A percentile compares a stretch with the other conserved stretches of the same genome.
These are phyloP conservation scores for Arthroderma sp. DNA, from an alignment of 2,329 filamentous ascomycete genomes.

Conservation along the genomic window DNA sequence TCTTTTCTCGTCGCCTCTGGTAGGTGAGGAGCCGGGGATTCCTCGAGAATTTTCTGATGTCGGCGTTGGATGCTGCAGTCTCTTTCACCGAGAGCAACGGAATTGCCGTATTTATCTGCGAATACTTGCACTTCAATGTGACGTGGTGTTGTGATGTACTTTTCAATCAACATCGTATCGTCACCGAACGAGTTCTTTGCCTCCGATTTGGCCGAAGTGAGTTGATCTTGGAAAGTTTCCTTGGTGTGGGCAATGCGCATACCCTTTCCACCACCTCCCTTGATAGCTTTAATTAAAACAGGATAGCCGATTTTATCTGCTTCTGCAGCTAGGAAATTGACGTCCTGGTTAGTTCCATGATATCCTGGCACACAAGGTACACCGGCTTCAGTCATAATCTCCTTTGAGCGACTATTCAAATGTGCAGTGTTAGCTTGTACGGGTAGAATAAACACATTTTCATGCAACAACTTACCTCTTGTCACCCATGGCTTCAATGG, in stretches of 20 bases:
- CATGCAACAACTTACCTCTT: constrained; percentile 50
- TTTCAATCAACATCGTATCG: constrained; percentile 54
- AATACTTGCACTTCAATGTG: constrained; percentile 58
- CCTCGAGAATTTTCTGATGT: constrained; percentile 55
- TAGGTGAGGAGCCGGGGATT: constrained; percentile 51
- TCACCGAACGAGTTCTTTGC: constrained; percentile 52
- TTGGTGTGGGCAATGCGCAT: constrained; percentile 50
- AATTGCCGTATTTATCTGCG: constrained; percentile 52
- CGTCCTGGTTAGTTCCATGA: constrained; percentile 71
- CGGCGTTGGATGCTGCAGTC: constrained; percentile 54
- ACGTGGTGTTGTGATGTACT: constrained; percentile 53
- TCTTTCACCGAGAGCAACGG: constrained; percentile 50
- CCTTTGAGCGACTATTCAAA: constrained; percentile 55
- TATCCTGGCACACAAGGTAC: constrained; percentile 96
- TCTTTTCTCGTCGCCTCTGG: constrained; percentile 47
- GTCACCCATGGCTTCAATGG: constrained; percentile 75
- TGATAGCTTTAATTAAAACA: constrained; percentile 53
- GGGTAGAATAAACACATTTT: not conserved
- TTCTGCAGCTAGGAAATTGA: constrained; percentile 48
- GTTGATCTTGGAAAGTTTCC: constrained; percentile 46
- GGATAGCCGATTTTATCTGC: constrained; percentile 59
- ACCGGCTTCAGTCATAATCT: constrained; percentile 91
- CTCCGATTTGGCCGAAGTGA: constrained; percentile 52
- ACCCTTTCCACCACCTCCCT: constrained; percentile 54
- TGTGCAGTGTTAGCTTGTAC: not conserved